Conservation (phyloP, 1,139 yeast genomes). For the Nadsonia commutata region DNA sequence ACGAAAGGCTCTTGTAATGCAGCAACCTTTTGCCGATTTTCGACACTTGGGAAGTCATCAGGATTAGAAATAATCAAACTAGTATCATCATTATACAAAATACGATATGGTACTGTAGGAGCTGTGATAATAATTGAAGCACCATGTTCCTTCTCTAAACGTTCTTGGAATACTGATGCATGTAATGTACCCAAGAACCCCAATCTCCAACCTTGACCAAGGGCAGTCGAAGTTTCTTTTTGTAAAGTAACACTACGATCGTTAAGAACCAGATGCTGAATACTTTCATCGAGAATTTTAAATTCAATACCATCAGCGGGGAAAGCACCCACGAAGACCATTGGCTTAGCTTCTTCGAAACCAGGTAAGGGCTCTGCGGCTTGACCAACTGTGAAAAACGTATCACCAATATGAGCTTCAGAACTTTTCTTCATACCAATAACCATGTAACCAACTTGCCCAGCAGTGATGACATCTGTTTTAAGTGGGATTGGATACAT, state of each 20-base stretch:
- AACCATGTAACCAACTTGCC: conserved; percentile 87
- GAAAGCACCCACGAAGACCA: conserved; percentile 97
- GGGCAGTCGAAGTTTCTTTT: conserved; percentile 83
- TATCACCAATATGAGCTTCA: conserved; percentile 88
- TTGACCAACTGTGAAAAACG: conserved; percentile 57
- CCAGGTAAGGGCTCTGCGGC: conserved; percentile 76
- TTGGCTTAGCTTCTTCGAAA: conserved; percentile 91
- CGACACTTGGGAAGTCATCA: conserved; percentile 67
- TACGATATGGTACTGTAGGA: conserved; percentile 87
- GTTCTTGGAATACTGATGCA: conserved; percentile 85
- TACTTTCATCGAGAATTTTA: conserved; percentile 76
- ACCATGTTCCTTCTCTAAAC: conserved; percentile 87
- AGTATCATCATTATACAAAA: conserved; percentile 48
- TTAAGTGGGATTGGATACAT: conserved; percentile 76
- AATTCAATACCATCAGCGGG: conserved; percentile 94
- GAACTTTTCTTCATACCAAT: conserved; percentile 85
- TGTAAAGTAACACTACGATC: conserved; percentile 84
- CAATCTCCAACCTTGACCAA: conserved; percentile 95
- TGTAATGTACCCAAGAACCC: conserved; percentile 92
- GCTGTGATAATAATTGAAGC: conserved; percentile 85
- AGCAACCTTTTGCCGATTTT: conserved; percentile 31
- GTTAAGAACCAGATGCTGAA: conserved; percentile 74
- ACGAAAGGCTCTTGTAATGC: conserved; percentile 77
- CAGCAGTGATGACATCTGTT: conserved; percentile 53
- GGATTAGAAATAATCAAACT: conserved; percentile 70